Evolutionary conservation across 306 rosid species (phyloP).

Genomic region (Citrullus colocynthis): DNA sequence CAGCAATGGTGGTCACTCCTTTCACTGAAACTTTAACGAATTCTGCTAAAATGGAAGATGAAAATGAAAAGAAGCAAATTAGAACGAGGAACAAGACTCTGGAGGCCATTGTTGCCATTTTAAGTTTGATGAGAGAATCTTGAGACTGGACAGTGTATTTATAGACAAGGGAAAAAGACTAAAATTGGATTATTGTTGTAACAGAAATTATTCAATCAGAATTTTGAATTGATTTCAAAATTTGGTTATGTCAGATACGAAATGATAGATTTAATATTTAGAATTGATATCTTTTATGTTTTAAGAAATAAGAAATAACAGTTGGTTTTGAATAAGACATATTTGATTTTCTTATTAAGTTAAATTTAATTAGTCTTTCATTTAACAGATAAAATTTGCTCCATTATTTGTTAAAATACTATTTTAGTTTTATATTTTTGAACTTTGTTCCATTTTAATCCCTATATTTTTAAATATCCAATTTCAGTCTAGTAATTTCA

Average conservation of each 20-base stretch:
- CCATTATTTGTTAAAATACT: too few species aligned
- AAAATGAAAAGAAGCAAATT: slow-evolving; percentile 1
- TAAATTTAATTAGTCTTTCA: too few species aligned
- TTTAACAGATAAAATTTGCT: too few species aligned
- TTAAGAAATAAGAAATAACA: too few species aligned
- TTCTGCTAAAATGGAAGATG: slow-evolving; percentile 10
- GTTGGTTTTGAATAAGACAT: neutral
- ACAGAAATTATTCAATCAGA: neutral
- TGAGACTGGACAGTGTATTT: neutral
- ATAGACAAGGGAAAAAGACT: neutral
- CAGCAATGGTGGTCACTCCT: slow-evolving; percentile 27
- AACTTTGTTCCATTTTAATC: too few species aligned
- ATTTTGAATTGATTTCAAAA: neutral
- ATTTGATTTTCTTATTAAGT: too few species aligned
- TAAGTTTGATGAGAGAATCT: neutral
- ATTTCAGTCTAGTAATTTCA: too few species aligned
- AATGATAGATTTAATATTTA: neutral
- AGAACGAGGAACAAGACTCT: neutral
- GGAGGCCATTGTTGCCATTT: neutral
- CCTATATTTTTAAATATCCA: too few species aligned
- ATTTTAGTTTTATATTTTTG: too few species aligned
- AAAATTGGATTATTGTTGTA: neutral
- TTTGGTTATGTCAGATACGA: neutral
- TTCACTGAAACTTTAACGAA: slow-evolving; percentile 21
- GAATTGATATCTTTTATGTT: too few species aligned